These are phyloP conservation scores for Plasmodium gallinaceum DNA, from an alignment of 169 alveolate species.

Conservation along the genomic window DNA sequence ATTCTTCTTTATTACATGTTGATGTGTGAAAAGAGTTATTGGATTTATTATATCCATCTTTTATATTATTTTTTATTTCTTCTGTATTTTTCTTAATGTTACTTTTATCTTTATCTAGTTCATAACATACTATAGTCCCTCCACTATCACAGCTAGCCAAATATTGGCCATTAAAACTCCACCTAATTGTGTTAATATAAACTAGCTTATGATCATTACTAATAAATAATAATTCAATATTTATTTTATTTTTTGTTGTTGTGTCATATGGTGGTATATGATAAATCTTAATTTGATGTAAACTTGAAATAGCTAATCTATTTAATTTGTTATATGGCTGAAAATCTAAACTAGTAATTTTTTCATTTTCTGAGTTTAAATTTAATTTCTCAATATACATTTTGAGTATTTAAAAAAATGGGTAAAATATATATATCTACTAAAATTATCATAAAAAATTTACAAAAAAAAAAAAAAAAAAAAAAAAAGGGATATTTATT, in stretches of 20 bases:
- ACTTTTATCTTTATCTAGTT: conserved; percentile 41
- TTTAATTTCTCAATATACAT: conserved; percentile 70
- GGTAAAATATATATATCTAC: too few relatives aligned
- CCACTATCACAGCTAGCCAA: conserved; percentile 76
- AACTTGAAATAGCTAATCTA: conserved; percentile 70
- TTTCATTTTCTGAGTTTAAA: conserved; percentile 48
- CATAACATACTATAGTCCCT: conserved; percentile 64
- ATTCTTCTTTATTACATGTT: conserved; percentile 58
- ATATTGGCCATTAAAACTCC: conserved; percentile 72
- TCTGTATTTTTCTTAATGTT: conserved; percentile 16
- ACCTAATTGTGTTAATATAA: conserved; percentile 63
- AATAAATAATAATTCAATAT: conserved; percentile 32
- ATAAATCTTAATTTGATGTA: conserved; percentile 60
- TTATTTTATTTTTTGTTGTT: conserved; percentile 13
- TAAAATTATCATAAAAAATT: background rate
- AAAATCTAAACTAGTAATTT: conserved; percentile 64
- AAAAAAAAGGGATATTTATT: background rate
- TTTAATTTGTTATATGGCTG: conserved; percentile 21
- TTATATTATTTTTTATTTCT: conserved; percentile 4
- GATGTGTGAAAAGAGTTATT: background rate
- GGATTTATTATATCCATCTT: background rate
- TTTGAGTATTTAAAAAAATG: background rate
- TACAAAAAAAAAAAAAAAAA: conserved; percentile 16
- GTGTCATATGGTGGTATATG: conserved; percentile 23
- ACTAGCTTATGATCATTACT: conserved; percentile 70